Evolutionary conservation across 169 alveolate genomes (phyloP), one percentile per base, ranked within the genome.

Genomic region (Plasmodium blacklocki): DNA sequence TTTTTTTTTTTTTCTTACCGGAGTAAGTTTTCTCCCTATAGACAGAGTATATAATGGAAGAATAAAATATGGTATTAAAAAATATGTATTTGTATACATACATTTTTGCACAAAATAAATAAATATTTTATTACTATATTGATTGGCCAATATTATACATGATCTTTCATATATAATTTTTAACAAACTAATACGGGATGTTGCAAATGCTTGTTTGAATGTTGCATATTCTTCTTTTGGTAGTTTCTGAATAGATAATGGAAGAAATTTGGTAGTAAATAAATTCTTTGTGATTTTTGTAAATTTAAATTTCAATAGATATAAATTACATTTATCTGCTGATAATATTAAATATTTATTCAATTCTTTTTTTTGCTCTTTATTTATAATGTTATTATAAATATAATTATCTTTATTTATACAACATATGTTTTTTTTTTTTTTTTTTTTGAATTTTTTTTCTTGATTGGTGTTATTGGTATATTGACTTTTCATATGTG

Each of bases 101-200:
- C 92, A 86, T 49, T 62, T 70, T 9, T 73, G 50, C 7, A 74
- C 59, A 86, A 86, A 71, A 73, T 86, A 86, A 43, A 86, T 47
- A 26, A 64, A 60, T 60, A 86, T 73, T 14, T 39, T 64, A 18
- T 73, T 73, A 56, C 80, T 86, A 67, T 72, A 86, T 21, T 86
- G 92, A 56, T 86, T 86, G 4, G 92, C 92, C 26, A 86, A 39
- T 15, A 86, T 4, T 15, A 86, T 45, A 62, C 92, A 86, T 21
- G 92, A 86, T 54, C 73, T 86, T 62, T 86, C 92, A 63, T 86
- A 71, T 18, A 86, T 73, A 39, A 86, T 73, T 86, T 86, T 86
- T 74, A 86, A 86, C 2, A 86, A 54, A 72, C 85, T 86, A 73
- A 86, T 62, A 19, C 92, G 92, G 19, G 92, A 86, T 14, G 88